Evolutionary conservation across 768 basidiomycete species (phyloP), one percentile per base, ranked within the genome.

Genomic region (Amanita fuliginea): DNA sequence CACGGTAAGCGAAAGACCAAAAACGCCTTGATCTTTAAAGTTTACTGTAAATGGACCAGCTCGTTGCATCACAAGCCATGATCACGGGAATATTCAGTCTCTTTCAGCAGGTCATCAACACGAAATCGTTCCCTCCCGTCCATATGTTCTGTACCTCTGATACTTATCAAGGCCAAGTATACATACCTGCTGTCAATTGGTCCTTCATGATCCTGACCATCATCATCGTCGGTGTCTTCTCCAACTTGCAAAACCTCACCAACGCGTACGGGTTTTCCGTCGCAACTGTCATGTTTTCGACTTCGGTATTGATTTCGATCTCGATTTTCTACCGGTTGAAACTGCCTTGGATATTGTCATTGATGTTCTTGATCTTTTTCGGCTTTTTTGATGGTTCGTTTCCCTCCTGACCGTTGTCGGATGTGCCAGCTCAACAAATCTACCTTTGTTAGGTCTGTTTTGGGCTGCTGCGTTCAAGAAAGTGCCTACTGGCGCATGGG

Each of bases 201-300:
- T 59, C 56, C 43, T 65, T 80, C 13, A 76, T 77, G 72, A 67
- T 78, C 39, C 67, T 63, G 10, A 74, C 72, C 13, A 71, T 81
- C 46, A 58, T 76, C 42, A 56, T 80, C 19, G 80, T 84, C 33
- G 78, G 63, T 1, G 80, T 66, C 4, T 83, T 84, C 62, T 69
- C 72, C 13, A 72, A 77, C 46, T 62, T 77, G 6, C 57, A 64
- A 3, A 65, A 73, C 16, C 59, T 85, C 50, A 75, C 78, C 4
- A 77, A 82, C 54, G 82, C 81, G 3, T 73, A 72, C 50, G 77
- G 80, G 9, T 81, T 82, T 57, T 76, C 80, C 0, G 81, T 84
- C 8, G 69, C 81, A 3, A 78, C 78, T 0, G 80, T 82, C 35
- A 77, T 86, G 77, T 68, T 83, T 54, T 70, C 77, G 5, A 85